These are phyloP conservation scores for Mortierella alpina DNA, from an alignment of 192 early-diverging fungal species.

Conservation along the genomic window DNA sequence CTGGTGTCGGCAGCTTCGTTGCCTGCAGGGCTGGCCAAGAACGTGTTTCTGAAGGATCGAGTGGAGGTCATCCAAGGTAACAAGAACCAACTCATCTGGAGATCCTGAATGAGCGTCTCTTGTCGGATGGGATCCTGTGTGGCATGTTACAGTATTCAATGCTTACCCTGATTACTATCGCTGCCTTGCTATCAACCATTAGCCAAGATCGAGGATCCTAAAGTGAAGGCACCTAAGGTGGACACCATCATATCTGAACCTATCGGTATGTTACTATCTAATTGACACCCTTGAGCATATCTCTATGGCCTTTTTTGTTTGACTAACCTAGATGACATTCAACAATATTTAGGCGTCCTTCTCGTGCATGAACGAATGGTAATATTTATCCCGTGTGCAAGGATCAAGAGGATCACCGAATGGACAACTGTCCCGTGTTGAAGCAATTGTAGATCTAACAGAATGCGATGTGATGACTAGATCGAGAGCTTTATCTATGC, in stretches of 20 bases:
- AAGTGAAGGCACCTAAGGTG: constrained; percentile 77
- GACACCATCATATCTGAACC: constrained; percentile 98
- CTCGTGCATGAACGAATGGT: constrained; percentile 98
- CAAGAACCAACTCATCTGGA: not conserved
- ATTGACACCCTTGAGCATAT: not conserved
- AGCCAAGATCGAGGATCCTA: constrained; percentile 91
- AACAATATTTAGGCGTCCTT: constrained; percentile 71
- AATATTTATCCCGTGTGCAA: constrained; percentile 32
- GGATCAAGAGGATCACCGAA: not conserved
- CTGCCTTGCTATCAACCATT: not conserved
- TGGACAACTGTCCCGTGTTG: not conserved
- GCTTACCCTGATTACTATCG: not conserved
- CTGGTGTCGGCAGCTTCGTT: constrained; percentile 76
- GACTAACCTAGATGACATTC: not conserved
- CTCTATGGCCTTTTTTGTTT: not conserved
- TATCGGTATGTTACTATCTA: constrained; percentile 63
- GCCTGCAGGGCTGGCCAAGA: constrained; percentile 65
- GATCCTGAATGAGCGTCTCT: not conserved
- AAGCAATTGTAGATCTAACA: not conserved
- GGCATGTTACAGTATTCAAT: not conserved
- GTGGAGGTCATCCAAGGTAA: constrained; percentile 86
- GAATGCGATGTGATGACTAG: constrained; percentile 40
- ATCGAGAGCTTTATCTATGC: constrained; percentile 89
- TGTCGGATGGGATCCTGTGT: not conserved
- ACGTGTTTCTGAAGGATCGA: constrained; percentile 79